These are phyloP conservation scores for Moelleriella libera DNA, from an alignment of 2,329 filamentous ascomycete genomes.

Conservation along the genomic window DNA sequence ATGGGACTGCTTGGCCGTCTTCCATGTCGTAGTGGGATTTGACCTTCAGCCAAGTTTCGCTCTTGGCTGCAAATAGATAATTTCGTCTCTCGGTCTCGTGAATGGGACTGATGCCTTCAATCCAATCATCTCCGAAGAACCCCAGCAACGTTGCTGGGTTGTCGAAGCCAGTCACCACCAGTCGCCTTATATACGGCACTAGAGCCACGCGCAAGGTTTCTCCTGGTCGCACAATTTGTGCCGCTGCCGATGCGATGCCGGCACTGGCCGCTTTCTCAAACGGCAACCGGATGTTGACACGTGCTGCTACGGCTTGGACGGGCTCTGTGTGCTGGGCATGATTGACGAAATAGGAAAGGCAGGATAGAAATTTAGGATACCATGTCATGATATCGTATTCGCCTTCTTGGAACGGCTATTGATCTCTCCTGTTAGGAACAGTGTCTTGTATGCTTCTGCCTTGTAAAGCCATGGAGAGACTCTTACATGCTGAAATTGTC, in stretches of 20 bases:
- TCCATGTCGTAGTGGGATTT: conserved; percentile 85
- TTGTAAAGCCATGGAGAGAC: not conserved
- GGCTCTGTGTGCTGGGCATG: conserved; percentile 71
- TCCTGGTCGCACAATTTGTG: not conserved
- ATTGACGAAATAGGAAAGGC: conserved; percentile 82
- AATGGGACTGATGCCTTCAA: conserved; percentile 61
- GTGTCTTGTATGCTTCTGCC: too few species aligned
- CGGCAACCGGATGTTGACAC: conserved; percentile 83
- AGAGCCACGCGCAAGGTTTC: conserved; percentile 23
- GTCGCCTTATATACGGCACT: conserved; percentile 76
- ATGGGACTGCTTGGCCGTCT: conserved; percentile 72
- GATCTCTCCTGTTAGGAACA: not conserved
- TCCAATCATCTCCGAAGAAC: conserved; percentile 95
- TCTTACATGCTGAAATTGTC: not conserved
- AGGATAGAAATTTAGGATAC: conserved; percentile 84
- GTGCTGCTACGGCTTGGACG: conserved; percentile 78
- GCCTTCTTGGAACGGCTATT: conserved; percentile 27
- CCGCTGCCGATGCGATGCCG: conserved; percentile 1
- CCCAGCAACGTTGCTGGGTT: conserved; percentile 75
- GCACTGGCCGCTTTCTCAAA: conserved; percentile 47
- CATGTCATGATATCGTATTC: conserved; percentile 78
- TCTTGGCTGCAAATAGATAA: conserved; percentile 91
- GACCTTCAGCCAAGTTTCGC: conserved; percentile 75
- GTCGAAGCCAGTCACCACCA: conserved; percentile 87
- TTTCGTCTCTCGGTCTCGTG: conserved; percentile 86